Evolutionary conservation across 257 asterid species (phyloP), one percentile per base, ranked within the genome.

Genomic region (Ballota nigra): DNA sequence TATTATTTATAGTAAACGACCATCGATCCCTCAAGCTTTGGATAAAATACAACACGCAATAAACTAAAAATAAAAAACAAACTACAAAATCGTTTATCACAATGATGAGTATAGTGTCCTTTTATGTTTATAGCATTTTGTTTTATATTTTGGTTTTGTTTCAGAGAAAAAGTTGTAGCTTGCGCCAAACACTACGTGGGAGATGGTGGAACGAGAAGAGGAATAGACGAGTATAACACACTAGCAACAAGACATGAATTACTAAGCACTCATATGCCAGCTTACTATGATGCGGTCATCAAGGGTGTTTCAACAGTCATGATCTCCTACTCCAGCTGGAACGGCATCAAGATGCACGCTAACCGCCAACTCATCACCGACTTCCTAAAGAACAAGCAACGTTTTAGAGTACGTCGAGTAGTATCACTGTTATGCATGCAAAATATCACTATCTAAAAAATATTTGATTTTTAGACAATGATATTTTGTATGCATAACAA

Each of bases 301-400:
- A 85, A 85, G 75, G 89, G 89, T 10, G 87, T 85, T 0, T 72
- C 89, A 1, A 77, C 85, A 0, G 77, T 84, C 58, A 84, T 84
- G 85, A 36, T 84, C 68, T 84, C 89, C 26, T 84, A 84, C 66
- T 84, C 89, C 4, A 82, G 89, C 71, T 79, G 77, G 77, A 84
- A 84, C 20, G 82, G 80, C 6, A 7, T 51, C 3, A 85, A 85
- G 61, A 85, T 85, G 88, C 90, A 86, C 11, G 79, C 90, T 23
- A 81, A 86, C 36, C 79, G 55, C 28, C 72, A 79, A 1, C 79
- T 83, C 22, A 59, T 86, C 76, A 83, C 88, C 12, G 82, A 80
- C 16, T 79, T 70, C 57, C 85, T 86, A 4, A 86, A 86, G 60
- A 49, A 33, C 10, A 45, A 6, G 2, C 75, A 20, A 11, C 77